phyloP scores from a whole-genome alignment of 257 asterid species.

The Plantago major region DNA sequence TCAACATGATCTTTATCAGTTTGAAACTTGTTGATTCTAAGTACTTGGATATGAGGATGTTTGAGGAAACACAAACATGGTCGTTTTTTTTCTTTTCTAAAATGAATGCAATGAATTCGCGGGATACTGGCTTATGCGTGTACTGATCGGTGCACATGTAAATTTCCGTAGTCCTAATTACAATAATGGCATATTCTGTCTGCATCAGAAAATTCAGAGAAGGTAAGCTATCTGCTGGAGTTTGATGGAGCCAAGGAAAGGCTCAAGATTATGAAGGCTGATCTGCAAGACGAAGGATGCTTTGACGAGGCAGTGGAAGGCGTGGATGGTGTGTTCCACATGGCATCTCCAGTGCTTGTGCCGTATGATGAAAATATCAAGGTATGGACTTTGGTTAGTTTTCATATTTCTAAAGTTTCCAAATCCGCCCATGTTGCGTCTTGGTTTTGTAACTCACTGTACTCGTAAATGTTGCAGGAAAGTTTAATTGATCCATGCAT shows the following conservation, averaged over 20 bases:
- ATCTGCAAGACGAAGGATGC: conserved; percentile 69
- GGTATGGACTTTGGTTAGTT: conserved; percentile 23
- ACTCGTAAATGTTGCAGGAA: conserved; percentile 37
- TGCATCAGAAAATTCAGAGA: conserved; percentile 48
- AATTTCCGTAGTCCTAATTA: too few relatives aligned
- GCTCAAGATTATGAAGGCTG: conserved; percentile 71
- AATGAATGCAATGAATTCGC: too few relatives aligned
- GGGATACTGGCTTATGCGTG: too few relatives aligned
- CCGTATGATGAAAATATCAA: conserved; percentile 48
- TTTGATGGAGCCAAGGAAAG: conserved; percentile 86
- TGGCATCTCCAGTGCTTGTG: conserved; percentile 83
- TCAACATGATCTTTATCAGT: background rate
- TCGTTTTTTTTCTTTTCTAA: background rate
- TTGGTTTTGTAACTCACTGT: background rate
- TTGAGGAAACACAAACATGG: background rate
- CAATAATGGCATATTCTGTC: background rate
- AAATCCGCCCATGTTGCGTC: background rate
- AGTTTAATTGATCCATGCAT: conserved; percentile 74
- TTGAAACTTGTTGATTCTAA: background rate
- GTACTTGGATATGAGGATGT: background rate
- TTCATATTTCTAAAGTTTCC: too few relatives aligned
- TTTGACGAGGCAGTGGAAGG: conserved; percentile 77
- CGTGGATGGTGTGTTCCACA: conserved; percentile 86
- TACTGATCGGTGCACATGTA: too few relatives aligned
- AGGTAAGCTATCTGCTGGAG: conserved; percentile 62